Percentiles rank a stretch among this genome's conserved stretches.
Evolutionary conservation across 305 asterid genomes (phyloP).

Genomic region (Lippia alba): DNA sequence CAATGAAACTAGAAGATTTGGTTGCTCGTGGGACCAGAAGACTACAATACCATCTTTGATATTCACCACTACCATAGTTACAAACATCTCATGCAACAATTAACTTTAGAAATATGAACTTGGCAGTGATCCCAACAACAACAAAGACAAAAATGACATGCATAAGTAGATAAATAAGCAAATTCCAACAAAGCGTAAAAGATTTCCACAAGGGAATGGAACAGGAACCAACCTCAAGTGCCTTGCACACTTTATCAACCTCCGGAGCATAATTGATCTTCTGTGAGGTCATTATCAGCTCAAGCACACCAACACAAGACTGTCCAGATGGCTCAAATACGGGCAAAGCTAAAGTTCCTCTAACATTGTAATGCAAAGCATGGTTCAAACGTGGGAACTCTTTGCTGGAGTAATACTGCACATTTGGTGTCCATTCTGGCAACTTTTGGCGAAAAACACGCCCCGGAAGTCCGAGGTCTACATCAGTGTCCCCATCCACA

Average conservation of each 20-base stretch:
- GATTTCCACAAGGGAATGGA: background rate
- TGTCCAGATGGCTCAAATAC: conserved; percentile 91
- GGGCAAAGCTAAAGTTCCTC: conserved; percentile 90
- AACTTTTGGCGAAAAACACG: conserved; percentile 80
- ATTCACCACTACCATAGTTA: conserved; percentile 18
- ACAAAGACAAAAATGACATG: background rate
- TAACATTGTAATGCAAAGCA: conserved; percentile 80
- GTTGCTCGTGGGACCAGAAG: conserved; percentile 19
- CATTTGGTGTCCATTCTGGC: conserved; percentile 97
- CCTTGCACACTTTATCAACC: conserved; percentile 95
- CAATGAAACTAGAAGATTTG: conserved; percentile 11
- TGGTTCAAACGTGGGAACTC: conserved; percentile 81
- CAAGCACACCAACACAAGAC: conserved; percentile 83
- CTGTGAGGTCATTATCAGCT: conserved; percentile 89
- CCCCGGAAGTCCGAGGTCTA: conserved; percentile 84
- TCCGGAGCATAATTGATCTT: conserved; percentile 90
- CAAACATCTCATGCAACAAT: conserved; percentile 9
- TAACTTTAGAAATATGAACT: conserved; percentile 9
- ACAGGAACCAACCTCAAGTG: conserved; percentile 80
- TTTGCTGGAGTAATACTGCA: conserved; percentile 85
- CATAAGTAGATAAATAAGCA: conserved; percentile 12
- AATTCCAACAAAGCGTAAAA: conserved; percentile 7
- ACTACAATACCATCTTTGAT: background rate
- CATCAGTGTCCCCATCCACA: conserved; percentile 70
- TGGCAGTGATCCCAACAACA: background rate